These are phyloP conservation scores for Dionaea muscipula DNA, from an alignment of 179 eudicot species.

Conservation along the genomic window DNA sequence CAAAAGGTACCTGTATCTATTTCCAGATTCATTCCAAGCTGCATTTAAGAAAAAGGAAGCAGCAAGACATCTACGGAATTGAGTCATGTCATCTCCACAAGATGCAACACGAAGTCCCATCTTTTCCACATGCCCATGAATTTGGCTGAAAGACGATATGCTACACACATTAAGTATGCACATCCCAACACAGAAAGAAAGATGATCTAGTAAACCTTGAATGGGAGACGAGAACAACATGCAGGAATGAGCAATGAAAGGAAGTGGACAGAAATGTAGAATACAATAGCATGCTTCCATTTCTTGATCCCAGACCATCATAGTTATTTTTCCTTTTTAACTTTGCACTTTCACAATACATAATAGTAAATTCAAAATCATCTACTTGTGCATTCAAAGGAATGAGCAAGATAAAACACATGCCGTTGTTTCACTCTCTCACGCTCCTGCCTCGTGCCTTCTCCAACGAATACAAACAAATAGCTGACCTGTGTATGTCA, in stretches of 20 bases:
- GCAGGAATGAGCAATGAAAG: not conserved
- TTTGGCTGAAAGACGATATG: conserved; percentile 51
- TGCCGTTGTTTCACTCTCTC: not conserved
- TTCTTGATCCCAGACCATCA: not conserved
- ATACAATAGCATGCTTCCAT: conserved; percentile 1
- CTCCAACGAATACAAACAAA: conserved; percentile 6
- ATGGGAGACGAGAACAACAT: not conserved
- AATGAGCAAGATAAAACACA: not conserved
- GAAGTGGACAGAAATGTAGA: not conserved
- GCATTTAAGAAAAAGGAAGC: conserved; percentile 88
- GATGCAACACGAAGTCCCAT: conserved; percentile 74
- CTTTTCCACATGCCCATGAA: conserved; percentile 55
- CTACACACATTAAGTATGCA: not conserved
- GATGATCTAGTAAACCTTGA: not conserved
- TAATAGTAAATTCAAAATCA: not conserved
- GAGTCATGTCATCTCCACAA: conserved; percentile 81
- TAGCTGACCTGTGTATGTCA: conserved; percentile 71
- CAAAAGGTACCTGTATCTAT: conserved; percentile 58
- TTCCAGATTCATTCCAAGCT: conserved; percentile 78
- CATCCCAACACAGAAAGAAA: not conserved
- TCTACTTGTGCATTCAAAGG: not conserved
- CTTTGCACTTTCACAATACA: not conserved
- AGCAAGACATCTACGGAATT: conserved; percentile 75
- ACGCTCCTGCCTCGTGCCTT: no score
- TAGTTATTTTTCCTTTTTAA: not conserved